These are phyloP conservation scores for Fusarium zealandicum DNA, from an alignment of 2,329 filamentous ascomycete species.

Conservation along the genomic window DNA sequence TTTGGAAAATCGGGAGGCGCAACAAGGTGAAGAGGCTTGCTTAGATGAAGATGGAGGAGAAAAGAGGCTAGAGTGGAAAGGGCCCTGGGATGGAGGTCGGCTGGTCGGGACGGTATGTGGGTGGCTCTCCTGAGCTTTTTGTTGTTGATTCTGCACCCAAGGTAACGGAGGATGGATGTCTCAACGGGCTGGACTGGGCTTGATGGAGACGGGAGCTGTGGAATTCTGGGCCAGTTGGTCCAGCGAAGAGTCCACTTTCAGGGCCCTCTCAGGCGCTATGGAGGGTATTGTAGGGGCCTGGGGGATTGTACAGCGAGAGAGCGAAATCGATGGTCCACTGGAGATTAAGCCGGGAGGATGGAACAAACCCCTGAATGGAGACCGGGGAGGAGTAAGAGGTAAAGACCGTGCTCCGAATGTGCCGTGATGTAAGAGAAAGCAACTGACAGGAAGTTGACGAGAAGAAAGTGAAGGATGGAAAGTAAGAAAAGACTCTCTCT, in stretches of 20 bases:
- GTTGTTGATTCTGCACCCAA: slow-evolving; percentile 27
- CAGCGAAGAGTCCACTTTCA: slow-evolving; percentile 1
- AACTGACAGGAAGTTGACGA: background rate
- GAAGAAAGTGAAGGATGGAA: background rate
- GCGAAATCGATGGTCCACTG: background rate
- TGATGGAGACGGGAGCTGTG: no score
- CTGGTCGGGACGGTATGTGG: slow-evolving; percentile 17
- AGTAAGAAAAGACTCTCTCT: background rate
- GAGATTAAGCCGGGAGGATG: background rate
- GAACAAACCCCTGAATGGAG: background rate
- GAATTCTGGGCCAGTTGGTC: slow-evolving; percentile 4
- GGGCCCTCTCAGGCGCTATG: background rate
- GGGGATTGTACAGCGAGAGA: background rate
- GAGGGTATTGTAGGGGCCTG: slow-evolving; percentile 24
- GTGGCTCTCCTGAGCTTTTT: slow-evolving; percentile 27
- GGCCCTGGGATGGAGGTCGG: slow-evolving; percentile 21
- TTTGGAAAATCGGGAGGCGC: background rate
- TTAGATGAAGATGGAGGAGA: background rate
- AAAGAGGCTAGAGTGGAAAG: background rate
- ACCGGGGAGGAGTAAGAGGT: background rate
- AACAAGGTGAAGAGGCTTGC: background rate
- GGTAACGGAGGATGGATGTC: slow-evolving; percentile 16
- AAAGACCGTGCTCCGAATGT: background rate
- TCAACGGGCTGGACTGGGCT: slow-evolving; percentile 2
- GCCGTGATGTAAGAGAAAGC: background rate